Conservation (phyloP, 768 basidiomycete genomes). For the Trametes cinnabarina region DNA sequence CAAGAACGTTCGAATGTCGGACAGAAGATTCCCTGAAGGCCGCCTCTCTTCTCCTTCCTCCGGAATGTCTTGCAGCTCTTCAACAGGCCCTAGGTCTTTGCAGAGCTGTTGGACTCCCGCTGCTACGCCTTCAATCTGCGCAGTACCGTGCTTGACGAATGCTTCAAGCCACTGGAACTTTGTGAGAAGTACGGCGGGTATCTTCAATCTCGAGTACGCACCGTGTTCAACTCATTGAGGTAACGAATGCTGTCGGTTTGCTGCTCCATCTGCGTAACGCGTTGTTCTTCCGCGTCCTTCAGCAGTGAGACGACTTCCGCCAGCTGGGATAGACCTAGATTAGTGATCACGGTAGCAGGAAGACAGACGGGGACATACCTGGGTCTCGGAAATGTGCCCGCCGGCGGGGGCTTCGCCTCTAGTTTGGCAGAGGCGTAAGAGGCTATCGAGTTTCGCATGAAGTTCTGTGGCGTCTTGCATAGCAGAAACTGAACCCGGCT, state of each 20-base stretch:
- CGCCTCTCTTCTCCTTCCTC: slow-evolving; percentile 20
- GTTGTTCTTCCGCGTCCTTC: slow-evolving; percentile 46
- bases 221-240: slow-evolving; percentile 73
- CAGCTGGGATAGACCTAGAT: slow-evolving; percentile 29
- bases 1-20: slow-evolving; percentile 36
- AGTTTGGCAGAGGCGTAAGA: slow-evolving; percentile 27
- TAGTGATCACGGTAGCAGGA: background rate
- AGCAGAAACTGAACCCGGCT: background rate
- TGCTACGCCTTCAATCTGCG: slow-evolving; percentile 64
- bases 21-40: slow-evolving; percentile 30
- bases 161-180: slow-evolving; percentile 72
- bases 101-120: slow-evolving; percentile 60
- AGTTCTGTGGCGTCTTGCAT: slow-evolving; percentile 30
- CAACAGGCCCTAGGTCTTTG: slow-evolving; percentile 43
- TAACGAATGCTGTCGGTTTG: slow-evolving; percentile 76
- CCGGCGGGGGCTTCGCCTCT: background rate
- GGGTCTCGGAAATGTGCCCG: background rate
- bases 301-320: slow-evolving; percentile 49
- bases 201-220: slow-evolving; percentile 30
- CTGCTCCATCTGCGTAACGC: slow-evolving; percentile 52
- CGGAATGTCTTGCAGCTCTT: slow-evolving; percentile 21
- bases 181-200: background rate
- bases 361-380: background rate
- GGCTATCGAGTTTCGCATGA: slow-evolving; percentile 38
- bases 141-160: slow-evolving; percentile 75